Evolutionary conservation across 1,284 basidiomycete genomes (phyloP), one percentile per base, ranked within the genome.

Genomic region (Dichomitus squalens): DNA sequence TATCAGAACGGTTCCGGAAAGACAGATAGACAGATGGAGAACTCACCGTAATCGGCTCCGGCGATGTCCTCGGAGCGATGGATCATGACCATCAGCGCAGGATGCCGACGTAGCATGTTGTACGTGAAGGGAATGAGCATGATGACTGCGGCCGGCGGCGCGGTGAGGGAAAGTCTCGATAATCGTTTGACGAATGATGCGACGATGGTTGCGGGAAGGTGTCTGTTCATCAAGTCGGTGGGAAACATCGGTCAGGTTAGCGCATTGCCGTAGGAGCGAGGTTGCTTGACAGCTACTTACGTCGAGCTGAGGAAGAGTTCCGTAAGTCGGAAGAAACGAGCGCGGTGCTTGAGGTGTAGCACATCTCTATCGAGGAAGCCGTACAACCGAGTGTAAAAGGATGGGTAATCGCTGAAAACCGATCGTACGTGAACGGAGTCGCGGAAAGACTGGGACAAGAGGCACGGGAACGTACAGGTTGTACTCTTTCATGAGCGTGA

Each of bases 151-250:
- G 95, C 88, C 0, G 96, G 96, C 0, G 96, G 92, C 0, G 95
- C 94, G 36, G 79, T 79, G 11, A 99, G 82, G 5, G 93, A 90
- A 2, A 98, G 80, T 6, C 93, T 84, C 1, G 95, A 86, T 20
- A 99, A 81, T 3, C 94, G 88, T 74, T 99, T 99, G 66, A 96
- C 81, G 73, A 99, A 99, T 0, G 95, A 94, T 2, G 96, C 96
- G 9, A 99, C 82, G 29, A 99, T 81, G 2, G 89, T 85, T 0
- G 92, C 87, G 2, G 96, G 93, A 9, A 99, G 78, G 70, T 96
- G 92, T 6, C 93, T 95, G 53, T 48, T 51, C 49, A 52, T 40
- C 48, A n/a, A 51, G 8, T 11, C n/a, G n/a, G n/a, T n/a, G n/a
- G n/a, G n/a, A n/a, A n/a, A n/a, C n/a, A n/a, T 27, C n/a, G 18